Evolutionary conservation across 176 grass and related monocot species (phyloP), one percentile per base, ranked within the genome.

Genomic region (Lolium perenne): DNA sequence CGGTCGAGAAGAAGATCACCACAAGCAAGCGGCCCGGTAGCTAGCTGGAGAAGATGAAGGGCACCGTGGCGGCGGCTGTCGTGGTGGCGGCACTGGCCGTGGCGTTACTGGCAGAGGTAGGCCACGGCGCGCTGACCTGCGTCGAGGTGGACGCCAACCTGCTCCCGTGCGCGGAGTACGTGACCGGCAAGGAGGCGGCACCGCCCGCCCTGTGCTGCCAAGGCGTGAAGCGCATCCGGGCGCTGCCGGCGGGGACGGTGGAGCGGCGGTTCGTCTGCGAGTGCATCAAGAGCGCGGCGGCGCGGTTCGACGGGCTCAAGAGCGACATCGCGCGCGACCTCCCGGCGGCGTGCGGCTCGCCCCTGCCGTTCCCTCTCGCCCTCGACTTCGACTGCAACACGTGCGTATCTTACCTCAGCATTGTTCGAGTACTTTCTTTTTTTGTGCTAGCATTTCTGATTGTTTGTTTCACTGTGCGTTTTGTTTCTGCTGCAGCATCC

Each of bases 201-300:
- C 93, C 93, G 26, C 11, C 88, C 0, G 46, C 4, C 8, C 25
- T 38, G 0, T 93, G 93, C 80, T 95, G 94, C 70, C 51, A 38
- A 46, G 91, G 93, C 29, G 86, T 91, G 70, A 85, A n/a, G 77
- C 60, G 35, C 22, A 74, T 95, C n/a, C 76, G 76, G 80, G 43
- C 3, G 15, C 65, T 91, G 76, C 87, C 81, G 22, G 10, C n/a
- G 11, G 79, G 71, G 55, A 81, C 93, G 50, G 49, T 13, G 22
- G 93, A 95, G 62, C 59, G 80, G 68, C 74, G 90, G 13, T 54
- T 90, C 50, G 85, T 90, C 5, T 95, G 93, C 88, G 87, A 84
- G 62, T 92, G 93, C 76, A 25, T 95, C 46, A 92, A 92, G 83
- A 62, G 84, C n/a, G 90, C 83, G 67, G 88, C 90, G 26, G 67